Evolutionary conservation across 2,329 filamentous ascomycete genomes (phyloP).

Genomic region (Grosmannia clavigera): DNA sequence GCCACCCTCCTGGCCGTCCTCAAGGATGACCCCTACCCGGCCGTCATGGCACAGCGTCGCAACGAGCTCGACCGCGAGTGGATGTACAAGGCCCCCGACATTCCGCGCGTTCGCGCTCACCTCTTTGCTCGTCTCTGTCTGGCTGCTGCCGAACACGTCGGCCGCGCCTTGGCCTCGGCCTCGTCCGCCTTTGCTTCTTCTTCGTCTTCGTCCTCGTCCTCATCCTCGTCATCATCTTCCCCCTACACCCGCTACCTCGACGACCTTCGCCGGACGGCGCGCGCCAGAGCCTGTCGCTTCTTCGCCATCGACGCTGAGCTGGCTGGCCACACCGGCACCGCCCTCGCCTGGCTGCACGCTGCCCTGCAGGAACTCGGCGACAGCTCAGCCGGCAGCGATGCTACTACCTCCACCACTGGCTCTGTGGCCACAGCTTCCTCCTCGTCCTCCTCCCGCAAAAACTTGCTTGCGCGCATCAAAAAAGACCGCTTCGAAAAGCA

Average conservation of each 20-base stretch:
- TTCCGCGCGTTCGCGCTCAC: constrained; percentile 79
- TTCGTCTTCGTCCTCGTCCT: constrained; percentile 18
- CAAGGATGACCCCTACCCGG: constrained; percentile 90
- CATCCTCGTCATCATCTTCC: constrained; percentile 35
- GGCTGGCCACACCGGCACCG: constrained; percentile 67
- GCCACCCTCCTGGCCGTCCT: constrained; percentile 80
- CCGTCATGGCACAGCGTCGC: constrained; percentile 65
- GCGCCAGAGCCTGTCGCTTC: constrained; percentile 80
- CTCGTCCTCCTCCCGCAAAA: too few species aligned
- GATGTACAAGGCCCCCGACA: constrained; percentile 87
- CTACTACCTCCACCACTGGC: constrained; percentile 5
- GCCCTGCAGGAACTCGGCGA: constrained; percentile 42
- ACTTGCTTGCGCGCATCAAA: constrained; percentile 50
- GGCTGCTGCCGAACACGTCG: constrained; percentile 77
- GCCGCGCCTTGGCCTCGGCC: constrained; percentile 43
- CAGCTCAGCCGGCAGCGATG: neutral
- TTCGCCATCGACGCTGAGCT: constrained; percentile 83
- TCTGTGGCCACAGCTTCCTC: too few species aligned
- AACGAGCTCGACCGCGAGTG: constrained; percentile 81
- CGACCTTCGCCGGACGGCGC: constrained; percentile 60
- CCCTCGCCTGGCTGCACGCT: constrained; percentile 74
- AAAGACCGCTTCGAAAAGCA: constrained; percentile 64
- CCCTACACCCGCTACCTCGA: constrained; percentile 61
- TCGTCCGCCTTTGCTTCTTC: constrained; percentile 19
- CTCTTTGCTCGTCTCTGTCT: constrained; percentile 81